Conservation (phyloP, 345 rosid genomes). For the Citrus maxima region DNA sequence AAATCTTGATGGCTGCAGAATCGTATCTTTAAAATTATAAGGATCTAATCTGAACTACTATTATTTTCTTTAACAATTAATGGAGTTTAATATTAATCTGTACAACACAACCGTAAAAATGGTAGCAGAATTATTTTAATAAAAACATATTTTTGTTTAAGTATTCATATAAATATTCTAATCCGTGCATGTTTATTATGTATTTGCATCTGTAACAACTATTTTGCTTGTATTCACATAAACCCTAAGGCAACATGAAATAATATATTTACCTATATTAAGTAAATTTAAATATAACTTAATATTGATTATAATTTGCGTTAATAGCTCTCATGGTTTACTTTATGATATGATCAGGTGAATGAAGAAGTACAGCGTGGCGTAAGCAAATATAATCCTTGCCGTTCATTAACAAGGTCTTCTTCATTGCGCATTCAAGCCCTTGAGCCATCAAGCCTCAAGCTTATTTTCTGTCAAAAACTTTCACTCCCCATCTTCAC, state of each 20-base stretch:
- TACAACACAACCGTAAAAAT: neutral
- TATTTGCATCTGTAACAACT: neutral
- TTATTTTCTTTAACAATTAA: too few species aligned
- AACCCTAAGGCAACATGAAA: neutral
- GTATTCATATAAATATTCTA: neutral
- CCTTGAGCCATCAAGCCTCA: constrained; percentile 39
- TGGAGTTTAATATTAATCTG: neutral
- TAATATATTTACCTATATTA: neutral
- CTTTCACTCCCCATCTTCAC: constrained; percentile 56
- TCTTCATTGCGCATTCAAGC: constrained; percentile 47
- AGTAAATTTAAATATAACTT: too few species aligned
- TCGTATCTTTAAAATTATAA: too few species aligned
- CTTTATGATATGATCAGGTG: constrained; percentile 41
- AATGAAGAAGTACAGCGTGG: constrained; percentile 68
- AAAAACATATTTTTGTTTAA: neutral
- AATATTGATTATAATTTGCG: neutral
- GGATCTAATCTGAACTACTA: too few species aligned
- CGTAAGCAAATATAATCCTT: constrained; percentile 23
- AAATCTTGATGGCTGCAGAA: too few species aligned
- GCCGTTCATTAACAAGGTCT: constrained; percentile 34
- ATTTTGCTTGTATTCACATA: neutral
- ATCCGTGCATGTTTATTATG: neutral
- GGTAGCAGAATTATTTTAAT: neutral
- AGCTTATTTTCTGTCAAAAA: constrained; percentile 28
- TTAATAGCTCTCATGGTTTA: neutral